Evolutionary conservation across 1,139 yeast genomes (phyloP).

Genomic region (Candida neerlandica): DNA sequence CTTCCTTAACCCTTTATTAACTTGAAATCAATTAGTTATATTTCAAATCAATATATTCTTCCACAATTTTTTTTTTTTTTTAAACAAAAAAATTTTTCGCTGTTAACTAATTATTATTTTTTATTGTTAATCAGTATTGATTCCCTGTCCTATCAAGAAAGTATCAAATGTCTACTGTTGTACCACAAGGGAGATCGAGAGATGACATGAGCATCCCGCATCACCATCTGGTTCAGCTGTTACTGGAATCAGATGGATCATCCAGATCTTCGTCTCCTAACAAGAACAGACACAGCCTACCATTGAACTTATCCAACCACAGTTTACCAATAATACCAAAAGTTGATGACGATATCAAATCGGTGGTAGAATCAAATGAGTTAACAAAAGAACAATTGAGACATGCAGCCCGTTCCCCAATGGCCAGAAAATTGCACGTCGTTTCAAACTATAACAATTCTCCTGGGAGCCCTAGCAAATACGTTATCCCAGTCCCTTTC

Average conservation of each 20-base stretch:
- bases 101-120: not conserved
- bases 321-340: constrained; percentile 28
- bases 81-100: not conserved
- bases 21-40: not conserved
- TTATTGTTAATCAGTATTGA: not conserved
- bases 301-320: constrained; percentile 19
- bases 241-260: constrained; percentile 21
- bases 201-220: constrained; percentile 24
- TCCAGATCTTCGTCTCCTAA: constrained; percentile 36
- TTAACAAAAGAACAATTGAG: constrained; percentile 30
- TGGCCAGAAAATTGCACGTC: constrained; percentile 41
- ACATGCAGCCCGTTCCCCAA: constrained; percentile 38
- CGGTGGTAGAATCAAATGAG: constrained; percentile 20
- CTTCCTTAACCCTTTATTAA: not conserved
- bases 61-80: not conserved
- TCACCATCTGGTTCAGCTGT: not conserved
- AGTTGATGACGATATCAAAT: constrained; percentile 24
- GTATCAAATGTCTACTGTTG: not conserved
- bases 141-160: not conserved
- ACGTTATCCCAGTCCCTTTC: constrained; percentile 50
- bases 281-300: constrained; percentile 29
- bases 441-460: constrained; percentile 18
- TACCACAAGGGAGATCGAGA: constrained; percentile 17
- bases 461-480: constrained; percentile 22
- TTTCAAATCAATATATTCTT: not conserved